phyloP scores from a whole-genome alignment of 179 eudicot genomes.

The Patellifolia procumbens region DNA sequence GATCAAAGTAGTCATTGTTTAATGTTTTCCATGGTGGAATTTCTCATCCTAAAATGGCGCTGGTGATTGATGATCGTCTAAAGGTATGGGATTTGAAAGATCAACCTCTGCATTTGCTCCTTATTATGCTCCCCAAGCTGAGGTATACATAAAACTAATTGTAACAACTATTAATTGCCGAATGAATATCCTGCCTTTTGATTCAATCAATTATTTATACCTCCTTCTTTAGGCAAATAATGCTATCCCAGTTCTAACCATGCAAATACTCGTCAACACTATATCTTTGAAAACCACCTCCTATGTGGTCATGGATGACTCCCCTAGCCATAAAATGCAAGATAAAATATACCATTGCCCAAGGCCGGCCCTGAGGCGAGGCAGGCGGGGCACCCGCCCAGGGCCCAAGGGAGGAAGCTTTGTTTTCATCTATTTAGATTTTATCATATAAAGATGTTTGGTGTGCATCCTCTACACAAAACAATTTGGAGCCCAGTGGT shows the following conservation, averaged over 20 bases:
- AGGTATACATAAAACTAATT: constrained; percentile 43
- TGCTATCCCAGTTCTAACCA: constrained; percentile 69
- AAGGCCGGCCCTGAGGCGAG: too few relatives aligned
- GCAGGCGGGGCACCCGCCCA: too few relatives aligned
- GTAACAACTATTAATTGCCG: neutral
- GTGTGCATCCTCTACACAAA: too few relatives aligned
- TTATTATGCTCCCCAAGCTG: constrained; percentile 98
- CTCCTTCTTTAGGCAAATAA: constrained; percentile 70
- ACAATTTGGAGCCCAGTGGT: too few relatives aligned
- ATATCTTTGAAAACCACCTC: constrained; percentile 97
- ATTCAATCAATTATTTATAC: neutral
- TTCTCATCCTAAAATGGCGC: constrained; percentile 95
- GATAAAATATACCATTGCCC: constrained; percentile 63
- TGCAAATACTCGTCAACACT: constrained; percentile 98
- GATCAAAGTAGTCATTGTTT: constrained; percentile 79
- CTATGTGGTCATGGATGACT: constrained; percentile 90
- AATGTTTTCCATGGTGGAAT: constrained; percentile 86
- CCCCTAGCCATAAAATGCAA: constrained; percentile 89
- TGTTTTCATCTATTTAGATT: too few relatives aligned
- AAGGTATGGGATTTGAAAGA: constrained; percentile 98
- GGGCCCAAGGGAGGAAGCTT: too few relatives aligned
- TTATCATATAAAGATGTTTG: too few relatives aligned
- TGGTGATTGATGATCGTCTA: constrained; percentile 97
- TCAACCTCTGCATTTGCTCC: constrained; percentile 99
- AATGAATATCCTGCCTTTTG: neutral